These are phyloP conservation scores for Clonostachys chloroleuca DNA, from an alignment of 2,329 filamentous ascomycete genomes.

Conservation along the genomic window DNA sequence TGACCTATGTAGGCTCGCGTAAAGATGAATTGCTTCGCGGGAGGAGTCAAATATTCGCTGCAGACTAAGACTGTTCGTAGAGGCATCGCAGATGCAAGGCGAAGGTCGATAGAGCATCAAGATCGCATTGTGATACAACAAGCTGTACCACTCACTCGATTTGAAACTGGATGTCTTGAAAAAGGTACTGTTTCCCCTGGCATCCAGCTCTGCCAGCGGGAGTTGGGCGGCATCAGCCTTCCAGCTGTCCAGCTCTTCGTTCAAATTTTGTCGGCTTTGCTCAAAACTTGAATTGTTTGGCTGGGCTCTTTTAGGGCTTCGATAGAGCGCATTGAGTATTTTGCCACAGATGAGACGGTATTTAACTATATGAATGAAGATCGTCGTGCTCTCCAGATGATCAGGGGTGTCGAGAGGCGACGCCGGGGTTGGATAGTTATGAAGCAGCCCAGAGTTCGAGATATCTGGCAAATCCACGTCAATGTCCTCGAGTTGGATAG, in stretches of 20 bases:
- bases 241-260: slow-evolving; percentile 22
- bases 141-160: slow-evolving; percentile 33
- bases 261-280: slow-evolving; percentile 14
- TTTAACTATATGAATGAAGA: slow-evolving; percentile 31
- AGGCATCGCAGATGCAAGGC: slow-evolving; percentile 19
- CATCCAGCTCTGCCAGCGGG: slow-evolving; percentile 15
- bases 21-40: slow-evolving; percentile 31
- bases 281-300: background rate
- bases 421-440: background rate
- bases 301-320: slow-evolving; percentile 9
- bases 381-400: slow-evolving; percentile 9
- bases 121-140: slow-evolving; percentile 35
- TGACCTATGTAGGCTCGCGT: slow-evolving; percentile 35
- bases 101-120: slow-evolving; percentile 36
- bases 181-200: slow-evolving; percentile 6
- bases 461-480: slow-evolving; percentile 25
- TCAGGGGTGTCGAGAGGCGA: background rate
- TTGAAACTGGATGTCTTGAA: slow-evolving; percentile 24
- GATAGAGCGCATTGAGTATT: slow-evolving; percentile 25
- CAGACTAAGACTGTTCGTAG: slow-evolving; percentile 14
- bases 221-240: slow-evolving; percentile 15
- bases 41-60: slow-evolving; percentile 32
- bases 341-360: slow-evolving; percentile 34
- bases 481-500: slow-evolving; percentile 32
- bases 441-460: background rate